phyloP scores from a whole-genome alignment of 345 rosid species.

The Jatropha curcas region DNA sequence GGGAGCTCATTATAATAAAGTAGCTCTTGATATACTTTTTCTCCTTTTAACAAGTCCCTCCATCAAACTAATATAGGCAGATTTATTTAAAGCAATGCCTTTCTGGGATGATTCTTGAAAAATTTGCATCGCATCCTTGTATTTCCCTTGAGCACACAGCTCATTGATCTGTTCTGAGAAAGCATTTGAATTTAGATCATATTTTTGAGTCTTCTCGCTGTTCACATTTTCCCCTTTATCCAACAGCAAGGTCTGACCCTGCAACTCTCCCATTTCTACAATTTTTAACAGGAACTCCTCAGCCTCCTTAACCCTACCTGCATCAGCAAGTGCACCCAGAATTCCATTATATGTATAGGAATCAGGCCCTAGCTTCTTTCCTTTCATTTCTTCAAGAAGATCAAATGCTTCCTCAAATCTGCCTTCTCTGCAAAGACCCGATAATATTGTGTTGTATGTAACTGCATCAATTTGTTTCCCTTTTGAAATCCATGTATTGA shows the following conservation, averaged over 20 bases:
- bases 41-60: slow-evolving; percentile 54
- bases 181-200: slow-evolving; percentile 39
- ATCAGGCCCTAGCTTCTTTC: slow-evolving; percentile 63
- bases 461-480: slow-evolving; percentile 60
- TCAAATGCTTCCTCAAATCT: slow-evolving; percentile 74
- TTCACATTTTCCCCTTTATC: slow-evolving; percentile 21
- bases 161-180: slow-evolving; percentile 62
- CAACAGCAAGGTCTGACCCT: slow-evolving; percentile 33
- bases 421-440: slow-evolving; percentile 60
- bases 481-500: slow-evolving; percentile 55
- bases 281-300: slow-evolving; percentile 56
- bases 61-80: slow-evolving; percentile 50
- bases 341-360: slow-evolving; percentile 61
- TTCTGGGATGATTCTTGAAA: slow-evolving; percentile 47
- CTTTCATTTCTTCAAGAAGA: slow-evolving; percentile 67
- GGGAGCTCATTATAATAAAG: not conserved
- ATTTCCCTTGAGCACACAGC: slow-evolving; percentile 60
- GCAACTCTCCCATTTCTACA: slow-evolving; percentile 40
- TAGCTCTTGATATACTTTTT: slow-evolving; percentile 46
- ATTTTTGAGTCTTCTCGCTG: slow-evolving; percentile 35
- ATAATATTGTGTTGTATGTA: slow-evolving; percentile 78
- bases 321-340: slow-evolving; percentile 48
- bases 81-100: slow-evolving; percentile 40
- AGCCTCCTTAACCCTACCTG: slow-evolving; percentile 55
- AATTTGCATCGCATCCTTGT: slow-evolving; percentile 50